Percentiles rank a stretch among this genome's conserved stretches.
Evolutionary conservation across 140 eudicot species (phyloP).

Genomic region (Bidens hawaiensis): DNA sequence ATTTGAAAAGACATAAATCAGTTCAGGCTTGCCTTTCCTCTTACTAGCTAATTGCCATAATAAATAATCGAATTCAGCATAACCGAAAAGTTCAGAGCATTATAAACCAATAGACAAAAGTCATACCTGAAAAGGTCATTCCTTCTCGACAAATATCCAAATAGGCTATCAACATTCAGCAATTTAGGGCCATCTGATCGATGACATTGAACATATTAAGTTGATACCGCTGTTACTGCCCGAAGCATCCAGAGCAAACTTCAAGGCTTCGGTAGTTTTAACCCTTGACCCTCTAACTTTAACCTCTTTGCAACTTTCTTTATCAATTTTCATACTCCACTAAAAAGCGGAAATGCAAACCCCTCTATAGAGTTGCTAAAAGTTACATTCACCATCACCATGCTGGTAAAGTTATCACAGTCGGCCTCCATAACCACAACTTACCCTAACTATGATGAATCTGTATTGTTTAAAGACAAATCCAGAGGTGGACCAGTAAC

Average conservation of each 20-base stretch:
- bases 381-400: not conserved
- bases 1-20: no score
- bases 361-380: not conserved
- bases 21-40: no score
- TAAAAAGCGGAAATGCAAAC: not conserved
- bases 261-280: not conserved
- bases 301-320: not conserved
- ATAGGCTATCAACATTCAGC: not conserved
- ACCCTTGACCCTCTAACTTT: not conserved
- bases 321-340: not conserved
- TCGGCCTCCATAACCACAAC: not conserved
- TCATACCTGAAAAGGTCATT: not conserved
- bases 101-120: not conserved
- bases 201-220: conserved; percentile 12
- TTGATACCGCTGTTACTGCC: not conserved
- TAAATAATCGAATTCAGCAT: no score
- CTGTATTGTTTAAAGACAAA: not conserved
- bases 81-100: no score
- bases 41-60: not conserved
- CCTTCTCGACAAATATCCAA: not conserved
- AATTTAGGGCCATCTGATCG: not conserved
- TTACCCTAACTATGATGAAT: not conserved
- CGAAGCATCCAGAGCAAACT: not conserved
- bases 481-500: not conserved
- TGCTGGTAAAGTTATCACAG: not conserved